Percentiles rank a stretch among this genome's conserved stretches.
These are phyloP conservation scores for Bathelium albidoporum DNA, from an alignment of 495 filamentous ascomycete genomes.

Conservation along the genomic window DNA sequence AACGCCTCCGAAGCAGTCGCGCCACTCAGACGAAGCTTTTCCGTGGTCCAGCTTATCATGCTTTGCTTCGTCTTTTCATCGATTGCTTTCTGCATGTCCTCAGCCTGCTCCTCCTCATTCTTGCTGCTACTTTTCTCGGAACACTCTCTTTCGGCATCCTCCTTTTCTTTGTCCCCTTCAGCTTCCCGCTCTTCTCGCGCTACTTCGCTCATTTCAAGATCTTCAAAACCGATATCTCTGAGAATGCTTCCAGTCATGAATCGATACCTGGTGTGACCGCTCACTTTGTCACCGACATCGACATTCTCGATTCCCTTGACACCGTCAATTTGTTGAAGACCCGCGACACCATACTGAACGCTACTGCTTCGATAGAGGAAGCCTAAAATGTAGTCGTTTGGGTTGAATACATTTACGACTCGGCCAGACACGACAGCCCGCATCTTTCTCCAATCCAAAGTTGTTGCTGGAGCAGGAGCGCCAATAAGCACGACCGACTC, in stretches of 20 bases:
- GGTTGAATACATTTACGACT: constrained; percentile 66
- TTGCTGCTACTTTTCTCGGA: constrained; percentile 32
- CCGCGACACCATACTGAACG: constrained; percentile 66
- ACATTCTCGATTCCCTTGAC: constrained; percentile 66
- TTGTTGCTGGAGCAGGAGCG: constrained; percentile 60
- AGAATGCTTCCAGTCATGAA: constrained; percentile 60
- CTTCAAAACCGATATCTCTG: constrained; percentile 55
- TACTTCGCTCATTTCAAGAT: constrained; percentile 46
- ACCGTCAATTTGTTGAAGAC: constrained; percentile 53
- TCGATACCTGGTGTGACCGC: constrained; percentile 63
- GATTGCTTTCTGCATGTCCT: constrained; percentile 28
- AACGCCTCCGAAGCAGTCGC: background rate
- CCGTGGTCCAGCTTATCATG: constrained; percentile 21
- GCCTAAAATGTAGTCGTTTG: constrained; percentile 66
- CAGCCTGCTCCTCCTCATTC: constrained; percentile 24
- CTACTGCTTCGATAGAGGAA: constrained; percentile 70
- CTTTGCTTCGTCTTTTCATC: constrained; percentile 28
- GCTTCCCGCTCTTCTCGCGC: constrained; percentile 49
- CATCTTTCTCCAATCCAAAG: constrained; percentile 55
- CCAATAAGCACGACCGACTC: constrained; percentile 82
- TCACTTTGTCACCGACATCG: constrained; percentile 60
- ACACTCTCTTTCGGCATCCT: constrained; percentile 43
- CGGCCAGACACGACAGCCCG: constrained; percentile 62
- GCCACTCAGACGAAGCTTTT: constrained; percentile 14
- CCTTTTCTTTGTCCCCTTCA: constrained; percentile 46